A percentile compares a stretch with the other conserved stretches of the same genome.
These are phyloP conservation scores for Seiridium unicorne DNA, from an alignment of 2,329 filamentous ascomycete genomes.

Conservation along the genomic window DNA sequence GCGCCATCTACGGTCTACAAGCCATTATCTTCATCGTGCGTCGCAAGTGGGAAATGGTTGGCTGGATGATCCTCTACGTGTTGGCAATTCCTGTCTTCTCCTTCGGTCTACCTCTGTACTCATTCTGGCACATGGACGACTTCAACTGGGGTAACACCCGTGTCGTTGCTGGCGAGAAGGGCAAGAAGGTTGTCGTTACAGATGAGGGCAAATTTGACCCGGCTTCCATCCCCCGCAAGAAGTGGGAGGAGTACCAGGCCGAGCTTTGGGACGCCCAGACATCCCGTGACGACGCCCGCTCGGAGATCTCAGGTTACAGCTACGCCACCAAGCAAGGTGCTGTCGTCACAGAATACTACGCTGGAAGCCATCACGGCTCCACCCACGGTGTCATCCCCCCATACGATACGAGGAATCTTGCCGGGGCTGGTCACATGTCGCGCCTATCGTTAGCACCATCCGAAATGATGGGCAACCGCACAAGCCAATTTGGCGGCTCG, in stretches of 20 bases:
- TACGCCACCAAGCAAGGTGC: slow-evolving; percentile 80
- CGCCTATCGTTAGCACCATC: slow-evolving; percentile 80
- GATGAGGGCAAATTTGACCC: slow-evolving; percentile 99
- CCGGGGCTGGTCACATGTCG: slow-evolving; percentile 49
- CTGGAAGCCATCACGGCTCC: slow-evolving; percentile 56
- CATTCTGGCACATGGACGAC: slow-evolving; percentile 99
- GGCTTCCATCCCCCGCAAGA: slow-evolving; percentile 88
- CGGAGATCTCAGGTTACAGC: slow-evolving; percentile 88
- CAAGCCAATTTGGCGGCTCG: slow-evolving; percentile 60
- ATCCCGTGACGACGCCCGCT: slow-evolving; percentile 75
- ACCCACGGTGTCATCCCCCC: slow-evolving; percentile 44
- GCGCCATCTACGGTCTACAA: slow-evolving; percentile 95
- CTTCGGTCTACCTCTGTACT: slow-evolving; percentile 84
- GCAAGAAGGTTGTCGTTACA: slow-evolving; percentile 86
- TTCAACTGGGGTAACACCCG: slow-evolving; percentile 99
- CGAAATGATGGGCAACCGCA: slow-evolving; percentile 58
- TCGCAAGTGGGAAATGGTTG: slow-evolving; percentile 99
- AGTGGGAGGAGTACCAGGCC: slow-evolving; percentile 98
- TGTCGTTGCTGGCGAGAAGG: slow-evolving; percentile 91
- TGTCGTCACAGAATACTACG: slow-evolving; percentile 66
- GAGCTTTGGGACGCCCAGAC: slow-evolving; percentile 96
- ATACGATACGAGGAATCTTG: slow-evolving; percentile 36
- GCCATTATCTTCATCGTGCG: slow-evolving; percentile 95
- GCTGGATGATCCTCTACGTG: slow-evolving; percentile 98
- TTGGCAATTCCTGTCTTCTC: slow-evolving; percentile 89